Percentiles rank a stretch among this genome's conserved stretches.
Evolutionary conservation across 2,329 filamentous ascomycete genomes (phyloP).

Genomic region (Aspergillus sp.): DNA sequence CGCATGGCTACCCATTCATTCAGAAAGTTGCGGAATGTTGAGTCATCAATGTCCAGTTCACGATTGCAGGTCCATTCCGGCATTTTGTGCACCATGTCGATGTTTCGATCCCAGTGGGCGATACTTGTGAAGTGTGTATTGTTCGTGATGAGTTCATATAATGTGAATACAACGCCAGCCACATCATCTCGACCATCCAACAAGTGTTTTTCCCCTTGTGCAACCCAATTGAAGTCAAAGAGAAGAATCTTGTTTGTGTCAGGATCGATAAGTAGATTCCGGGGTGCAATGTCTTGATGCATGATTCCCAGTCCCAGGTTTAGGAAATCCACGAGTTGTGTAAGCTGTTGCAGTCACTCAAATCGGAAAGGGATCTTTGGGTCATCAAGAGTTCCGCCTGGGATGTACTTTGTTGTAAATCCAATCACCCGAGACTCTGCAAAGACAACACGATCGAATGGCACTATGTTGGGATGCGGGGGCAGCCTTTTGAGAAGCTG

Average conservation of each 20-base stretch:
- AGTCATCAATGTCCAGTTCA: slow-evolving; percentile 12
- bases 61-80: slow-evolving; percentile 10
- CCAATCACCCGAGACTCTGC: slow-evolving; percentile 21
- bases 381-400: slow-evolving; percentile 20
- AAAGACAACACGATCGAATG: slow-evolving; percentile 22
- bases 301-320: slow-evolving; percentile 22
- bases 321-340: slow-evolving; percentile 17
- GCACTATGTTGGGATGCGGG: slow-evolving; percentile 23
- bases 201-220: slow-evolving; percentile 11
- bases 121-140: slow-evolving; percentile 17
- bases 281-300: slow-evolving; percentile 28
- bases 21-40: slow-evolving; percentile 12
- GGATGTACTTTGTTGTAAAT: slow-evolving; percentile 22
- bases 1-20: slow-evolving; percentile 13
- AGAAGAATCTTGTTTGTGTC: slow-evolving; percentile 15
- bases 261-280: slow-evolving; percentile 25
- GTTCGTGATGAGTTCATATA: slow-evolving; percentile 24
- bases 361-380: slow-evolving; percentile 14
- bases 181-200: slow-evolving; percentile 18
- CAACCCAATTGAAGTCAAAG: slow-evolving; percentile 20
- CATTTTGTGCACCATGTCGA: slow-evolving; percentile 15
- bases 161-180: slow-evolving; percentile 17
- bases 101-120: slow-evolving; percentile 17
- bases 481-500: slow-evolving; percentile 21
- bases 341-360: slow-evolving; percentile 20